Percentiles rank a stretch among this genome's conserved stretches.
phyloP scores from a whole-genome alignment of 805 yeast genomes.

The Zygoascus bituminiphila region DNA sequence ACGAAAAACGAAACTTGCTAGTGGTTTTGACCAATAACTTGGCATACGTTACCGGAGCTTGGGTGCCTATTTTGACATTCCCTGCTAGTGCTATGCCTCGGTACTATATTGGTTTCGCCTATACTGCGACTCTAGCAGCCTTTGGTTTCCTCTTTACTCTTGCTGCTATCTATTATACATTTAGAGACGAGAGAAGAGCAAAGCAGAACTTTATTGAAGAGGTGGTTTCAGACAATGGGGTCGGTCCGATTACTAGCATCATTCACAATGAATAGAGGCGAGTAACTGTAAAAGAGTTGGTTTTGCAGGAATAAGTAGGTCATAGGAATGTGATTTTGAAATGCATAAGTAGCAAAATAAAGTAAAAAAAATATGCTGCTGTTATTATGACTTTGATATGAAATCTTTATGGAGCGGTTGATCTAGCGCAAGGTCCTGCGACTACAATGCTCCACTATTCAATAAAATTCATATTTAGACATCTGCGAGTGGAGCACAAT shows the following conservation, averaged over 20 bases:
- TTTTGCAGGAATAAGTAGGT: too few relatives aligned
- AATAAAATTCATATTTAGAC: too few relatives aligned
- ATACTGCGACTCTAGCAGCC: slow-evolving; percentile 12
- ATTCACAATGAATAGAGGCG: not conserved
- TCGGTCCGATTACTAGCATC: not conserved
- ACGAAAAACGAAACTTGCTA: slow-evolving; percentile 30
- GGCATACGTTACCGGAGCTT: slow-evolving; percentile 46
- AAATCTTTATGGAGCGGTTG: too few relatives aligned
- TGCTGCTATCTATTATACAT: not conserved
- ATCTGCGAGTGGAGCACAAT: too few relatives aligned
- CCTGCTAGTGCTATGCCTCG: slow-evolving; percentile 23
- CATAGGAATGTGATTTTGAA: too few relatives aligned
- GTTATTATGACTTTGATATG: too few relatives aligned
- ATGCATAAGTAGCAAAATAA: too few relatives aligned
- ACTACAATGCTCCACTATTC: too few relatives aligned
- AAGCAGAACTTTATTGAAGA: not conserved
- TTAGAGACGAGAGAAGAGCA: not conserved
- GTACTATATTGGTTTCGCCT: slow-evolving; percentile 22
- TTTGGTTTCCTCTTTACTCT: not conserved
- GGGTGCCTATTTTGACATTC: slow-evolving; percentile 39
- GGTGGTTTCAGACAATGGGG: not conserved
- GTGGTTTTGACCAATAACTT: slow-evolving; percentile 38
- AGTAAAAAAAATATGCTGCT: too few relatives aligned
- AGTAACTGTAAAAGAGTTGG: too few relatives aligned
- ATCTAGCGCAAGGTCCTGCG: too few relatives aligned